A percentile compares a stretch with the other conserved stretches of the same genome.
phyloP scores from a whole-genome alignment of 2,329 filamentous ascomycete genomes.

The Aspergillus brunneoviolaceus region DNA sequence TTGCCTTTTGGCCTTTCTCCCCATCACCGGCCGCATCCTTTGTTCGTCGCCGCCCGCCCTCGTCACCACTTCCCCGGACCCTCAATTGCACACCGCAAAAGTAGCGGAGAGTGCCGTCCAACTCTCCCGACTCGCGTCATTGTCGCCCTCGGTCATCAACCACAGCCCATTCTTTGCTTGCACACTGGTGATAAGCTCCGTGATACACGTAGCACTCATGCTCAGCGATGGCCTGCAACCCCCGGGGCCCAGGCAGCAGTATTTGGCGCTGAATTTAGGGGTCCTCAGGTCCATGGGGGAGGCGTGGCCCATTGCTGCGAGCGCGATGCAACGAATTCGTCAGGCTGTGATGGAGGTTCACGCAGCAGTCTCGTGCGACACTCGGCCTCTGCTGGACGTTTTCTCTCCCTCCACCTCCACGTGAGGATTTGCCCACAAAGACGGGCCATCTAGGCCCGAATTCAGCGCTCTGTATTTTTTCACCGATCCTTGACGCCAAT shows the following conservation, averaged over 20 bases:
- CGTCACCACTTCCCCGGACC: not conserved
- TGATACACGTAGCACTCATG: conserved; percentile 9
- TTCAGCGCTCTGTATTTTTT: too few species aligned
- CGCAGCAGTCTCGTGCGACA: not conserved
- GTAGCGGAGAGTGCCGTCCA: not conserved
- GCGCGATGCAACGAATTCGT: not conserved
- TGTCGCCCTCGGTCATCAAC: not conserved
- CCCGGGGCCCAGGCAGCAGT: not conserved
- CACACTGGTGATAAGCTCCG: conserved; percentile 8
- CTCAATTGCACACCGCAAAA: conserved; percentile 4
- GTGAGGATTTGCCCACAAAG: not conserved
- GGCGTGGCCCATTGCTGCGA: conserved; percentile 7
- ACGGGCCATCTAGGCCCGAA: too few species aligned
- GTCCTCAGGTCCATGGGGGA: conserved; percentile 9
- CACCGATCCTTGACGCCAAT: too few species aligned
- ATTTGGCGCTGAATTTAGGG: conserved; percentile 6
- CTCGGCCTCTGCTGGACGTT: not conserved
- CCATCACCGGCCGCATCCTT: conserved; percentile 1
- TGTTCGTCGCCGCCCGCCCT: not conserved
- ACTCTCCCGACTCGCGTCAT: conserved; percentile 3
- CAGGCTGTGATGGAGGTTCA: not conserved
- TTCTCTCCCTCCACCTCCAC: not conserved
- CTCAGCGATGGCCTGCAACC: not conserved
- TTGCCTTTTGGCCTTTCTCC: conserved; percentile 3
- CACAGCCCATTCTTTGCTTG: conserved; percentile 12